Evolutionary conservation across 1,139 yeast species (phyloP).

Genomic region (Suhomyces bribrorum): DNA sequence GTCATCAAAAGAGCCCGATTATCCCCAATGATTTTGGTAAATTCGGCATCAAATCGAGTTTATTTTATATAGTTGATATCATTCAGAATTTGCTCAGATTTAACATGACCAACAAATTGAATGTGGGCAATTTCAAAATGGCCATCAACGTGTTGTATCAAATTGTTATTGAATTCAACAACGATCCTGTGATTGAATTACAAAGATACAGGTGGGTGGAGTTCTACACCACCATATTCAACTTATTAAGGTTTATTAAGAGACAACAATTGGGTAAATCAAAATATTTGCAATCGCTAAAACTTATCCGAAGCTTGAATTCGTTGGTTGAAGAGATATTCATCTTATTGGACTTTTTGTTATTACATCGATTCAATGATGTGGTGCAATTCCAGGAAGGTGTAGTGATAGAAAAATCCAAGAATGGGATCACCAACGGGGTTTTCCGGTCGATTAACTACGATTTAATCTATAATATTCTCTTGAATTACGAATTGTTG

Average conservation of each 20-base stretch:
- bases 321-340: conserved; percentile 31
- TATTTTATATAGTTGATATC: conserved; percentile 42
- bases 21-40: conserved; percentile 29
- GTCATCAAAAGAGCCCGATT: conserved; percentile 42
- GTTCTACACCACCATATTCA: conserved; percentile 29
- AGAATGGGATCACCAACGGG: conserved; percentile 12
- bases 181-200: conserved; percentile 10
- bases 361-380: conserved; percentile 18
- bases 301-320: conserved; percentile 16
- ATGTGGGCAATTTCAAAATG: conserved; percentile 31
- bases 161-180: conserved; percentile 18
- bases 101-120: conserved; percentile 40
- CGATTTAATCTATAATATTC: conserved; percentile 32
- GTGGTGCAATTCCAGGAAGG: conserved; percentile 17
- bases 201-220: conserved; percentile 32
- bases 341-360: conserved; percentile 24
- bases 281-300: conserved; percentile 19
- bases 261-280: conserved; percentile 21
- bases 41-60: conserved; percentile 30
- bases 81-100: conserved; percentile 39
- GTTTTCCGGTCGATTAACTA: conserved; percentile 22
- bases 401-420: conserved; percentile 4
- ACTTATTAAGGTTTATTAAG: conserved; percentile 28
- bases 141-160: conserved; percentile 27
- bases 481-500: conserved; percentile 31